Evolutionary conservation across 257 asterid species (phyloP), one percentile per base, ranked within the genome.

Genomic region (Anisodus tanguticus): DNA sequence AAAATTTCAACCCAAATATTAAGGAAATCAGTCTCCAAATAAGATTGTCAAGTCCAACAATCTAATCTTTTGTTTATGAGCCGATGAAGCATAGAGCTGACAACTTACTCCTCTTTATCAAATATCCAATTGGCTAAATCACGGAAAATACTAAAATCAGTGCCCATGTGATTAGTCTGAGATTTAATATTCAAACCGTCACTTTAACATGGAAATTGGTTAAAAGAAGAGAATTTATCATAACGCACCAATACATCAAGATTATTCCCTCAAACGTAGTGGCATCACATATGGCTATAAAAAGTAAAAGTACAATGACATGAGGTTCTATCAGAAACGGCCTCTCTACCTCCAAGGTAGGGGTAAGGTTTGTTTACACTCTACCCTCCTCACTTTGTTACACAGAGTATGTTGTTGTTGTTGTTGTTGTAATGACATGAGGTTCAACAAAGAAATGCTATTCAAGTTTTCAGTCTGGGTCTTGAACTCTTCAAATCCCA

Each of bases 21-120:
- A 53, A 49, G 81, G 64, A 76, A 53, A 53, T 77, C 76, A 35
- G 19, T 31, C 72, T 66, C 37, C 62, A 49, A 74, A 74, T 74
- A 31, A 31, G 35, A 31, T 31, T 31, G 35, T 31, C 35, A 31
- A 37, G 77, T 68, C 26, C 77, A 68, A 68, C 22, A 68, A 37
- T 68, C 26, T 39, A 39, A 68, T 68, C 13, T 9, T 68, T 68
- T 39, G 53, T 68, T n/a, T 15, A 37, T 3, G 26, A 26, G 77
- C 12, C 35, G 35, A 31, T 31, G 35, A 31, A 31, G 35, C 35
- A 31, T 31, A 31, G 35, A 31, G 35, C 35, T 31, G 35, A 31
- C 35, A 31, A 31, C 35, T 31, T 31, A 31, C 35, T 31, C 35
- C 35, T 31, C 35, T 31, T 76, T 76, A 26, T 13, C 26, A 76